phyloP scores from a whole-genome alignment of 805 yeast species.

The Pachysolen tannophilus region DNA sequence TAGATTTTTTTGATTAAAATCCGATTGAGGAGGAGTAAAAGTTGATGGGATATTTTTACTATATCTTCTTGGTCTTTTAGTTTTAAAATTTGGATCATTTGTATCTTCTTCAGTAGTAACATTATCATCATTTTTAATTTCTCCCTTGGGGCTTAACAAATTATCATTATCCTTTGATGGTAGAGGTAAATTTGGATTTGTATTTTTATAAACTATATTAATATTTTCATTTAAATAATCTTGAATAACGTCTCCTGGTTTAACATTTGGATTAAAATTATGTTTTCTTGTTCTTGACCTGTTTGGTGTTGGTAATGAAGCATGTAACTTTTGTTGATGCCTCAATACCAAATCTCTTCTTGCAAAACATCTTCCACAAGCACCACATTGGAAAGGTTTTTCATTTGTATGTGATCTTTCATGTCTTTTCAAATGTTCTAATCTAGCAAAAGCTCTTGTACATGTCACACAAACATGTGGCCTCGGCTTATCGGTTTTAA shows the following conservation, averaged over 20 bases:
- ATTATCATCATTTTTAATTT: no score
- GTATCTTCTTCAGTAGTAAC: no score
- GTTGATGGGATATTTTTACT: no score
- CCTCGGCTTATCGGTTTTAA: constrained; percentile 88
- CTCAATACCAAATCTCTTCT: constrained; percentile 80
- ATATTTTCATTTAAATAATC: constrained; percentile 39
- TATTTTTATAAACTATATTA: constrained; percentile 43
- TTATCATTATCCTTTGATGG: constrained; percentile 5
- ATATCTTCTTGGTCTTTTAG: no score
- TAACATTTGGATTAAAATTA: constrained; percentile 20
- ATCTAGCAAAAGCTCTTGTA: constrained; percentile 90
- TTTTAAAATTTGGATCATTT: no score
- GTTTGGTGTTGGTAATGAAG: constrained; percentile 35
- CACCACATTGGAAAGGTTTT: constrained; percentile 93
- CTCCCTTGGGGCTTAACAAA: neutral
- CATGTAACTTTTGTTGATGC: constrained; percentile 90
- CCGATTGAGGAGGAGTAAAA: neutral
- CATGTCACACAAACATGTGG: constrained; percentile 89
- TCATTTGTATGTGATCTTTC: constrained; percentile 93
- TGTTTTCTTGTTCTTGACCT: constrained; percentile 25
- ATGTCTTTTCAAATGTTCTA: constrained; percentile 91
- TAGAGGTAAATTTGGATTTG: constrained; percentile 40
- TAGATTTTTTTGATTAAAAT: neutral
- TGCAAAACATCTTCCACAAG: constrained; percentile 94
- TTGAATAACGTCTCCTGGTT: constrained; percentile 12